Evolutionary conservation across 1,284 basidiomycete species (phyloP).

Genomic region (Somion occarium): DNA sequence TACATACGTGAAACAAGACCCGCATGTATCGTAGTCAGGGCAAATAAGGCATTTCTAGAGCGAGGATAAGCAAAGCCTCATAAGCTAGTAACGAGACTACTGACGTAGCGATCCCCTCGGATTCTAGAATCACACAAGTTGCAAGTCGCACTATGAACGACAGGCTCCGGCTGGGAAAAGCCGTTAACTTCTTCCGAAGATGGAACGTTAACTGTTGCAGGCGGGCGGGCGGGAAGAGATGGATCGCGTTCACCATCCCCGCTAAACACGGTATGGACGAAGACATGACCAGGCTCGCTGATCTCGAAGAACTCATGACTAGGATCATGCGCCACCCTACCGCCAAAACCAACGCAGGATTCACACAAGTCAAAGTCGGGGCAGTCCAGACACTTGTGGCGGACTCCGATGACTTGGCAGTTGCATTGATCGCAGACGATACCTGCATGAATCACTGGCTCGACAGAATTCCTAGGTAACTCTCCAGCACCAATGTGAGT

Average conservation of each 20-base stretch:
- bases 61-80: conserved; percentile 6
- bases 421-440: conserved; percentile 63
- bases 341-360: conserved; percentile 36
- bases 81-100: conserved; percentile 1
- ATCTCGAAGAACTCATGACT: conserved; percentile 67
- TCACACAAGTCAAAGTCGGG: conserved; percentile 73
- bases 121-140: conserved; percentile 74
- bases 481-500: background rate
- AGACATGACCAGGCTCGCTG: conserved; percentile 54
- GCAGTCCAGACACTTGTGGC: conserved; percentile 76
- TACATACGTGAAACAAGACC: conserved; percentile 58
- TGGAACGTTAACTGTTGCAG: conserved; percentile 7
- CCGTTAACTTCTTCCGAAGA: conserved; percentile 9
- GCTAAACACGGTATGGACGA: conserved; percentile 55
- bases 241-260: conserved; percentile 29
- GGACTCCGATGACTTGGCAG: conserved; percentile 48
- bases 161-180: conserved; percentile 19
- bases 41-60: conserved; percentile 66
- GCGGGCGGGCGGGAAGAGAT: background rate
- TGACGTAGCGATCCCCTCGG: conserved; percentile 54
- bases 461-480: background rate
- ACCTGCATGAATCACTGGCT: conserved; percentile 31
- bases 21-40: conserved; percentile 77
- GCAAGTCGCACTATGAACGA: conserved; percentile 59
- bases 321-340: conserved; percentile 12